These are phyloP conservation scores for Leishmania lainsoni DNA, from an alignment of 208 protist genomes.

Conservation along the genomic window DNA sequence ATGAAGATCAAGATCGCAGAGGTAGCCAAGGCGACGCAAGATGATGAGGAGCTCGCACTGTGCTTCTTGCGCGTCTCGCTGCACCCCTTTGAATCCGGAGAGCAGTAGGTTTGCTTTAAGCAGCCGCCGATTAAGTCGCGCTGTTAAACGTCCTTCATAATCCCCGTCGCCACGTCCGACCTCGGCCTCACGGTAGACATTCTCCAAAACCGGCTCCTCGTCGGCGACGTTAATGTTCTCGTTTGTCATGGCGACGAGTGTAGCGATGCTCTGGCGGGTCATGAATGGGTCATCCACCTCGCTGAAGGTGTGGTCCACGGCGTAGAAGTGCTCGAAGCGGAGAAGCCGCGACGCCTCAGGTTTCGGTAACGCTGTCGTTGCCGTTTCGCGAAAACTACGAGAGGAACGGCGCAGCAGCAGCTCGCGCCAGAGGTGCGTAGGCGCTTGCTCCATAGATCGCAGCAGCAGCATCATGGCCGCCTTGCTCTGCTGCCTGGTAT, in stretches of 20 bases:
- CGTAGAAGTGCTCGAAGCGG: conserved; percentile 63
- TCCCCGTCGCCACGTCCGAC: conserved; percentile 7
- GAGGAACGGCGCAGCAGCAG: conserved; percentile 23
- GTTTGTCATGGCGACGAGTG: conserved; percentile 39
- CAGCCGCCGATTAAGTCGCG: conserved; percentile 25
- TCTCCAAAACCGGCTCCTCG: conserved; percentile 21
- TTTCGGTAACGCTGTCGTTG: neutral
- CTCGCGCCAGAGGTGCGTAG: conserved; percentile 44
- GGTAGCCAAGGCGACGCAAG: conserved; percentile 70
- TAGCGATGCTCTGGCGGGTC: conserved; percentile 31
- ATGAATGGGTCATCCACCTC: conserved; percentile 54
- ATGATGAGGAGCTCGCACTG: conserved; percentile 70
- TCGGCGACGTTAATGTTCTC: conserved; percentile 23
- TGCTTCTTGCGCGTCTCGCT: conserved; percentile 39
- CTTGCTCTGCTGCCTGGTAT: conserved; percentile 46
- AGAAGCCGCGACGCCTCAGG: conserved; percentile 38
- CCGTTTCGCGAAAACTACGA: neutral
- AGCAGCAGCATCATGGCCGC: conserved; percentile 42
- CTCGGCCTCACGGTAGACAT: conserved; percentile 33
- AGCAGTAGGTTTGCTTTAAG: conserved; percentile 50
- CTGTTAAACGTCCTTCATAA: conserved; percentile 15
- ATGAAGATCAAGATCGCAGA: conserved; percentile 59
- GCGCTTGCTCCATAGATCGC: conserved; percentile 27
- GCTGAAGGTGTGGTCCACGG: conserved; percentile 44
- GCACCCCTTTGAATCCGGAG: conserved; percentile 49